Conservation (phyloP, 106 monocot species). For the Triglochin maritima region DNA sequence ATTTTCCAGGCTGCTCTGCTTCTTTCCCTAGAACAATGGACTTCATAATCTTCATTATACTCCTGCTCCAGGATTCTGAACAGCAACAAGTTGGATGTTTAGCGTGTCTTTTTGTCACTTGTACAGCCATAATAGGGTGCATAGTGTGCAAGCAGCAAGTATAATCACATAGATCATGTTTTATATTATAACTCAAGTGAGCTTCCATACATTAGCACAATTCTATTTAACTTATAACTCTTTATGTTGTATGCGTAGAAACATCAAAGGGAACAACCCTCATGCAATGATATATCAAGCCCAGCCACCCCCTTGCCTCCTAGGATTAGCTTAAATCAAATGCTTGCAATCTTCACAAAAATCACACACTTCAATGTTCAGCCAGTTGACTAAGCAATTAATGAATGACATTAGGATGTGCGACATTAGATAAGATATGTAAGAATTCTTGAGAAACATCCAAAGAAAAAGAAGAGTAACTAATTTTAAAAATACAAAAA, state of each 20-base stretch:
- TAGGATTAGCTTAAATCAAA: no score
- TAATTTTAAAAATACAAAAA: no score
- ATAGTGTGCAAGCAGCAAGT: neutral
- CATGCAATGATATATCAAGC: no score
- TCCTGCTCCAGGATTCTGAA: conserved; percentile 48
- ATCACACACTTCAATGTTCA: neutral
- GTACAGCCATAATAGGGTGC: neutral
- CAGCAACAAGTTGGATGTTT: neutral
- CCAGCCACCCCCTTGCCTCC: no score
- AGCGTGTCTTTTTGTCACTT: neutral
- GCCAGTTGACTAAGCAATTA: neutral
- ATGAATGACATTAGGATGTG: neutral
- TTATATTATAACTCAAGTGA: neutral
- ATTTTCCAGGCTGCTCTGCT: conserved; percentile 77
- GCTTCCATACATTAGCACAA: neutral
- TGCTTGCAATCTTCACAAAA: neutral
- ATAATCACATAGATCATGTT: neutral
- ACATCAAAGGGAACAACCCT: no score
- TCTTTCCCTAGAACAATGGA: conserved; percentile 98
- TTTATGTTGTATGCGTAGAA: neutral
- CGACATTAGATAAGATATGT: neutral
- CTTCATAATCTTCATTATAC: conserved; percentile 34
- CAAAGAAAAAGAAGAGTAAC: neutral
- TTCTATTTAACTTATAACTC: neutral
- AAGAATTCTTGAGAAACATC: neutral